Conservation (phyloP, 139 green algal species). For the Chlamydomonas sphaeroides region DNA sequence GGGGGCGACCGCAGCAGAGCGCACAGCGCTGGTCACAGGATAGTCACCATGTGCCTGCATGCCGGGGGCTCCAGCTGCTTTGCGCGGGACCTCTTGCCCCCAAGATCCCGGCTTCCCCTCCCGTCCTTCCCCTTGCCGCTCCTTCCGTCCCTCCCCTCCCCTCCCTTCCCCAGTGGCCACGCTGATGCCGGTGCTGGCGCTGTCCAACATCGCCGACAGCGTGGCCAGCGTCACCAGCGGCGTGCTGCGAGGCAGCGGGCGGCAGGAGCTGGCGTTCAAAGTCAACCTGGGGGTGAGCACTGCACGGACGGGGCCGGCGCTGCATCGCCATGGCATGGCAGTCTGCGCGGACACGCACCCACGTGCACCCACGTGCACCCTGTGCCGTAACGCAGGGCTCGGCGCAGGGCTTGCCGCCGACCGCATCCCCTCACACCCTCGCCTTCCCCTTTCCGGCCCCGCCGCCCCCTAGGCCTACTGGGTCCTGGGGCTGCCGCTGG, state of each 20-base stretch:
- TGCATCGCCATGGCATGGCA: no score
- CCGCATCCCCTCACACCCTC: no score
- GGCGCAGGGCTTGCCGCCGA: no score
- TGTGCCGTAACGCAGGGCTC: not conserved
- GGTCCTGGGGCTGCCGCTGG: constrained; percentile 18
- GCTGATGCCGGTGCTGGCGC: constrained; percentile 30
- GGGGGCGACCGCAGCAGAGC: no score
- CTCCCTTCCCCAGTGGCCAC: not conserved
- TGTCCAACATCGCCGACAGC: constrained; percentile 32
- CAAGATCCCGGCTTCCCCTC: no score
- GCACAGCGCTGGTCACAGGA: no score
- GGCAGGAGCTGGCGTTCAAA: constrained; percentile 40
- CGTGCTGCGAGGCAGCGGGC: constrained; percentile 36
- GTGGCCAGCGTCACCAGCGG: constrained; percentile 17
- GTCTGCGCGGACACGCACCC: no score
- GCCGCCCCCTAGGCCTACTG: constrained; percentile 9
- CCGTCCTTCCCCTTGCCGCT: not conserved
- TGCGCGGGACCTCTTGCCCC: no score
- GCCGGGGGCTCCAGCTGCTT: no score
- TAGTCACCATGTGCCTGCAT: no score
- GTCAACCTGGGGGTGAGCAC: constrained; percentile 14
- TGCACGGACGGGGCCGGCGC: not conserved
- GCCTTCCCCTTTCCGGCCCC: no score
- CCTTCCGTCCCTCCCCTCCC: not conserved
- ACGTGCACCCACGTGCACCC: no score